phyloP scores from a whole-genome alignment of 352 stramenopile genomes.

The Ophiocytium majus region DNA sequence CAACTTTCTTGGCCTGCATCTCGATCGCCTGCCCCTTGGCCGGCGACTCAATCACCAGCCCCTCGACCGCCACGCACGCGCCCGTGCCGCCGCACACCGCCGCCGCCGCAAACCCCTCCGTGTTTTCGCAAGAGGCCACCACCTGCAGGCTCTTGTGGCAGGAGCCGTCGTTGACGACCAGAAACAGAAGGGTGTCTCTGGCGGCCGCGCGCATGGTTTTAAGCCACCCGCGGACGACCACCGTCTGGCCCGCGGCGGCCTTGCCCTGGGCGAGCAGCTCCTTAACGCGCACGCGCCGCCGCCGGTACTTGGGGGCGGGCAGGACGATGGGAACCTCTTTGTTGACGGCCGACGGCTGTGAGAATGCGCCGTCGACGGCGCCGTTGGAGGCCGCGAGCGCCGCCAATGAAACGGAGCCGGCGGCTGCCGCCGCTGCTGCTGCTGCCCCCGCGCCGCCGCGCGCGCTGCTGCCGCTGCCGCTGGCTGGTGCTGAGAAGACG shows the following conservation, averaged over 20 bases:
- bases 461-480: background rate
- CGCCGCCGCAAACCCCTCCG: conserved; percentile 43
- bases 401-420: background rate
- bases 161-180: conserved; percentile 91
- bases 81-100: conserved; percentile 59
- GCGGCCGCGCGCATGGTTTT: conserved; percentile 81
- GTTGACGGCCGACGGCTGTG: conserved; percentile 30
- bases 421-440: background rate
- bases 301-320: conserved; percentile 62
- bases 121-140: conserved; percentile 26
- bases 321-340: conserved; percentile 21
- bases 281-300: conserved; percentile 75
- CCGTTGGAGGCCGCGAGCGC: background rate
- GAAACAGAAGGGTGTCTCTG: conserved; percentile 83
- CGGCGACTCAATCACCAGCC: conserved; percentile 75
- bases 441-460: conserved; percentile 7
- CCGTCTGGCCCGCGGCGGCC: conserved; percentile 69
- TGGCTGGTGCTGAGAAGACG: conserved; percentile 49
- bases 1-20: conserved; percentile 77
- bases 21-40: conserved; percentile 86
- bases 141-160: conserved; percentile 66
- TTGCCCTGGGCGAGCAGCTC: conserved; percentile 69
- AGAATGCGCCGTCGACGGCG: conserved; percentile 1
- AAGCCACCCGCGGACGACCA: conserved; percentile 88
- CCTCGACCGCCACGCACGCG: conserved; percentile 73